Evolutionary conservation across 2,329 filamentous ascomycete genomes (phyloP).

Genomic region (Pezicula radicicola): DNA sequence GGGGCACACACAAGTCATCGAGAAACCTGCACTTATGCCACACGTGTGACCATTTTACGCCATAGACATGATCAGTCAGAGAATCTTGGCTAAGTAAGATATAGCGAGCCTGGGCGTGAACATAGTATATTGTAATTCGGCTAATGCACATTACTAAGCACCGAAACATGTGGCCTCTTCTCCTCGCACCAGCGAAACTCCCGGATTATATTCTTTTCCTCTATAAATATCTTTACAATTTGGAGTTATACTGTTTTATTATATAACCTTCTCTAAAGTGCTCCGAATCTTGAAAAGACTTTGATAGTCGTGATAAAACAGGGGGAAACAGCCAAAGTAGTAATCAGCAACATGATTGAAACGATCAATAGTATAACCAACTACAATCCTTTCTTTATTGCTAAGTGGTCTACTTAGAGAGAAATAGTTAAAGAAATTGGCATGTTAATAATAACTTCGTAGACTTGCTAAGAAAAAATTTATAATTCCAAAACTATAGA

Average conservation of each 20-base stretch:
- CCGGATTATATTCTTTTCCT: too few species aligned
- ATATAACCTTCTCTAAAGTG: constrained; percentile 8
- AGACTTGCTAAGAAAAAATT: too few species aligned
- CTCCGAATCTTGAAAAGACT: constrained; percentile 10
- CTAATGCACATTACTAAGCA: too few species aligned
- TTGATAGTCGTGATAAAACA: constrained; percentile 11
- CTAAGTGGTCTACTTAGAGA: constrained; percentile 15
- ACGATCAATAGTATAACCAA: constrained; percentile 13
- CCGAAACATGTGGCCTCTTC: too few species aligned
- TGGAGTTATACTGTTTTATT: not conserved
- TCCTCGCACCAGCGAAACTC: too few species aligned
- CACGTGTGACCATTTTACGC: too few species aligned
- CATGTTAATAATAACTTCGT: constrained; percentile 10
- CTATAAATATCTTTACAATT: not conserved
- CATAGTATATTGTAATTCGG: too few species aligned
- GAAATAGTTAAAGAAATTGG: constrained; percentile 17
- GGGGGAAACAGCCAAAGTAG: constrained; percentile 13
- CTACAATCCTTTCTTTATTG: constrained; percentile 6
- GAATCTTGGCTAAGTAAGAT: too few species aligned
- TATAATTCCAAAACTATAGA: constrained; percentile 11
- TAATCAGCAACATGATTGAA: constrained; percentile 12
- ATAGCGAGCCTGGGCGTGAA: too few species aligned
- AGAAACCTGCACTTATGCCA: too few species aligned
- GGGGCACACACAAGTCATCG: too few species aligned
- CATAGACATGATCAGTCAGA: too few species aligned